These are phyloP conservation scores for Cynara cardunculus DNA, from an alignment of 129 eudicot species.

Conservation along the genomic window DNA sequence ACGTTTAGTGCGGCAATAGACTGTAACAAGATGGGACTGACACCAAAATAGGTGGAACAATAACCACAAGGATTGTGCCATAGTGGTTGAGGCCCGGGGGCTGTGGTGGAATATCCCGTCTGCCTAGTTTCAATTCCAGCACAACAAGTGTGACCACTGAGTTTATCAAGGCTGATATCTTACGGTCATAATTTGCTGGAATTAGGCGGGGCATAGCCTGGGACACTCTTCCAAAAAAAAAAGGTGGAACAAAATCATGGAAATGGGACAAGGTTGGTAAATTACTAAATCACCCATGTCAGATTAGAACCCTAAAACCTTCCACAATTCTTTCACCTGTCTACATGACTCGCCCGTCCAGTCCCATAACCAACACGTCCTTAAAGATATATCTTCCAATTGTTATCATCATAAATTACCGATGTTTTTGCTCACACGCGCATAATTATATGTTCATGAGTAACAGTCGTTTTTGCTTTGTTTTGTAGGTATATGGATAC, in stretches of 20 bases:
- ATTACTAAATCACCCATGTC: neutral
- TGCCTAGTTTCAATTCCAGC: too few relatives aligned
- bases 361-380: neutral
- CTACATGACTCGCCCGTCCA: neutral
- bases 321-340: neutral
- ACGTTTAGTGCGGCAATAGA: neutral
- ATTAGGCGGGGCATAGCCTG: too few relatives aligned
- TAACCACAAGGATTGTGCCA: too few relatives aligned
- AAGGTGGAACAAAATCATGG: too few relatives aligned
- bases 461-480: neutral
- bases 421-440: neutral
- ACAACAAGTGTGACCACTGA: too few relatives aligned
- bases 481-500: conserved; percentile 71
- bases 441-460: neutral
- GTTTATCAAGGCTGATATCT: too few relatives aligned
- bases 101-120: too few relatives aligned
- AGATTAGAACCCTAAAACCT: neutral
- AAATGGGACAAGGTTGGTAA: neutral
- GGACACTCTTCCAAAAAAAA: too few relatives aligned
- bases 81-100: too few relatives aligned
- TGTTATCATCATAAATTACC: neutral
- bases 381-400: neutral
- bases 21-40: neutral
- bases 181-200: too few relatives aligned
- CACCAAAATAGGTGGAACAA: neutral